Percentiles rank a stretch among this genome's conserved stretches.
These are phyloP conservation scores for Lantana camara DNA, from an alignment of 257 asterid genomes.

Conservation along the genomic window DNA sequence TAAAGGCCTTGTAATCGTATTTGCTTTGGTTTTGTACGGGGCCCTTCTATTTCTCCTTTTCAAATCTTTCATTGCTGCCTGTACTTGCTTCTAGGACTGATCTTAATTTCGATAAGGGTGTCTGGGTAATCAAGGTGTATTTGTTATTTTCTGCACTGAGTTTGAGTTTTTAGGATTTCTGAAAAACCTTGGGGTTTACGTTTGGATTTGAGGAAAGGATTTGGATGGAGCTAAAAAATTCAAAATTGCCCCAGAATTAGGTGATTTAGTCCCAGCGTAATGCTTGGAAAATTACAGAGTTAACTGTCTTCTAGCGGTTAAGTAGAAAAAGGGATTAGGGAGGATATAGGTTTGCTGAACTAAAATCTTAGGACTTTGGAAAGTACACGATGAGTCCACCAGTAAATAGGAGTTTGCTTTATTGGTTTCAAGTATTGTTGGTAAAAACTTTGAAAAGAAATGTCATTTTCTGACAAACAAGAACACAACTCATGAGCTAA, in stretches of 20 bases:
- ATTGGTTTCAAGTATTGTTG: too few relatives aligned
- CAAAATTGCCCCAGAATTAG: not conserved
- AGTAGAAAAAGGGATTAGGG: too few relatives aligned
- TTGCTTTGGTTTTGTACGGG: not conserved
- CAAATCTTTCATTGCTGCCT: constrained; percentile 74
- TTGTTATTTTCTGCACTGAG: not conserved
- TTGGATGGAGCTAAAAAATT: not conserved
- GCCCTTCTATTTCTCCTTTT: not conserved
- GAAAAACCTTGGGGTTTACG: not conserved
- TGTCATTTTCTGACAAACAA: too few relatives aligned
- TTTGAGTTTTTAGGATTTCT: not conserved
- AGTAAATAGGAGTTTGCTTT: too few relatives aligned
- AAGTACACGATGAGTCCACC: too few relatives aligned
- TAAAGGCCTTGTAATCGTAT: not conserved
- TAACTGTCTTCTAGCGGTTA: too few relatives aligned
- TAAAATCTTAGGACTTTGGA: too few relatives aligned
- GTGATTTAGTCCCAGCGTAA: not conserved
- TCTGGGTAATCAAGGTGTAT: not conserved
- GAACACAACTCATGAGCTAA: too few relatives aligned
- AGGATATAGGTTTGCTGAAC: too few relatives aligned
- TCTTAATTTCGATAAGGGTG: not conserved
- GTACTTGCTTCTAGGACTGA: constrained; percentile 59
- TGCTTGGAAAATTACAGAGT: too few relatives aligned
- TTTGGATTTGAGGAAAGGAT: not conserved
- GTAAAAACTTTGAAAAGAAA: too few relatives aligned